Evolutionary conservation across 768 basidiomycete genomes (phyloP).

Genomic region (Tricholoma saponaceum): DNA sequence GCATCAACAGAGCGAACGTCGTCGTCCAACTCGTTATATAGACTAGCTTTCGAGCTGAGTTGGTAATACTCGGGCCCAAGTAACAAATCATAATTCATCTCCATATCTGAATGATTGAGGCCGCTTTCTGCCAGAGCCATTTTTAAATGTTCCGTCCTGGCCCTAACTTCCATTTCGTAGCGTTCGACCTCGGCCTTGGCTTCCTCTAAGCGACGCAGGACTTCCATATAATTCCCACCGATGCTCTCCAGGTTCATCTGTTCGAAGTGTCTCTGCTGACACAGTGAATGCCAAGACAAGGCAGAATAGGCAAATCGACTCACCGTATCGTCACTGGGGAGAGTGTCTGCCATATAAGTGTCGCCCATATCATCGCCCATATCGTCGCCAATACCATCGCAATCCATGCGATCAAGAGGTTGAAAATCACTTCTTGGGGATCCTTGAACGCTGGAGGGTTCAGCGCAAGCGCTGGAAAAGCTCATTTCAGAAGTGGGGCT

Average conservation of each 20-base stretch:
- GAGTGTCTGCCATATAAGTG: not conserved
- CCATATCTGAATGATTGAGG: not conserved
- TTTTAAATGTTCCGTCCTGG: not conserved
- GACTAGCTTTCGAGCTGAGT: not conserved
- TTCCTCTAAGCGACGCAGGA: not conserved
- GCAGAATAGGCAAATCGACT: not conserved
- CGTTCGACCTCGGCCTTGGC: no score
- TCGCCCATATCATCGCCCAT: not conserved
- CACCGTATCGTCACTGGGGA: not conserved
- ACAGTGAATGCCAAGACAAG: not conserved
- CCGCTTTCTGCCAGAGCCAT: not conserved
- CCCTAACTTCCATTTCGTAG: no score
- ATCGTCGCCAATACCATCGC: not conserved
- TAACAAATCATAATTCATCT: not conserved
- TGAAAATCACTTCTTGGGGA: not conserved
- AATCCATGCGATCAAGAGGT: not conserved
- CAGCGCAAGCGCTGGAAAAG: not conserved
- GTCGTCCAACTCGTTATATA: not conserved
- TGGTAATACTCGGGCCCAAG: no score
- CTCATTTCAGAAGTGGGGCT: not conserved
- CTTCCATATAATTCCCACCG: not conserved
- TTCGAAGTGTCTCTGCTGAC: not conserved
- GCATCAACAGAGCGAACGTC: not conserved
- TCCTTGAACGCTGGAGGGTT: not conserved
- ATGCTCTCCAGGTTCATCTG: not conserved